These are phyloP conservation scores for Saccharomycopsis sp. DNA, from an alignment of 805 yeast genomes.

Conservation along the genomic window DNA sequence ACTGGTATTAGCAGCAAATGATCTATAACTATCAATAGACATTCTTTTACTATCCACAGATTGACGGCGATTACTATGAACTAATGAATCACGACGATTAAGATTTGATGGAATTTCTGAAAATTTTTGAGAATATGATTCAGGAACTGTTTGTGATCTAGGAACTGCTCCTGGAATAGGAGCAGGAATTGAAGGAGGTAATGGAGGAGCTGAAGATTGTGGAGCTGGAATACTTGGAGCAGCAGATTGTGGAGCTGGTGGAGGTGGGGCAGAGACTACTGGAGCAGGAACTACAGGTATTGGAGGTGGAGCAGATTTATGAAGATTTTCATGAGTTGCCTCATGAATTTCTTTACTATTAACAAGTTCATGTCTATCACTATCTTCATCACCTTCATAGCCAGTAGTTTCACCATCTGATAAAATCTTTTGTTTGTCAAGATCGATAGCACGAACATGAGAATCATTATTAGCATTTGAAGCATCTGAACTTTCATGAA, in stretches of 20 bases:
- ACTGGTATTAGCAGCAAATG: slow-evolving; percentile 19
- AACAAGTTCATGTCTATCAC: not conserved
- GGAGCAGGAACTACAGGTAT: not conserved
- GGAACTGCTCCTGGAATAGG: slow-evolving; percentile 14
- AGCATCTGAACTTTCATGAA: not conserved
- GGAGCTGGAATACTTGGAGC: slow-evolving; percentile 4
- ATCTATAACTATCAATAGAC: too few relatives aligned
- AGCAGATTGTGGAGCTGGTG: slow-evolving; percentile 8
- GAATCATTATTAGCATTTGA: not conserved
- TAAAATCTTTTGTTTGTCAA: slow-evolving; percentile 3
- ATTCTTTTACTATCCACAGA: too few relatives aligned
- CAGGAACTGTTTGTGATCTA: slow-evolving; percentile 14
- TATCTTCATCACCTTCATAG: slow-evolving; percentile 15
- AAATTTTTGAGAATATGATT: too few relatives aligned
- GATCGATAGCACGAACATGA: not conserved
- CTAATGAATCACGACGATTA: too few relatives aligned
- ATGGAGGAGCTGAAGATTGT: slow-evolving; percentile 12
- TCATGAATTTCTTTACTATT: slow-evolving; percentile 6
- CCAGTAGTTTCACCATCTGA: slow-evolving; percentile 12
- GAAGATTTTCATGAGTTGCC: slow-evolving; percentile 18
- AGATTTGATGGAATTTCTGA: slow-evolving; percentile 20
- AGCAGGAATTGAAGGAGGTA: slow-evolving; percentile 17
- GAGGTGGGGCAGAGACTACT: slow-evolving; percentile 2
- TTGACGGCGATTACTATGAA: too few relatives aligned
- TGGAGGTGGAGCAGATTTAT: slow-evolving; percentile 17